Evolutionary conservation across 2,329 filamentous ascomycete genomes (phyloP).

Genomic region (Herpotrichia juniperi): DNA sequence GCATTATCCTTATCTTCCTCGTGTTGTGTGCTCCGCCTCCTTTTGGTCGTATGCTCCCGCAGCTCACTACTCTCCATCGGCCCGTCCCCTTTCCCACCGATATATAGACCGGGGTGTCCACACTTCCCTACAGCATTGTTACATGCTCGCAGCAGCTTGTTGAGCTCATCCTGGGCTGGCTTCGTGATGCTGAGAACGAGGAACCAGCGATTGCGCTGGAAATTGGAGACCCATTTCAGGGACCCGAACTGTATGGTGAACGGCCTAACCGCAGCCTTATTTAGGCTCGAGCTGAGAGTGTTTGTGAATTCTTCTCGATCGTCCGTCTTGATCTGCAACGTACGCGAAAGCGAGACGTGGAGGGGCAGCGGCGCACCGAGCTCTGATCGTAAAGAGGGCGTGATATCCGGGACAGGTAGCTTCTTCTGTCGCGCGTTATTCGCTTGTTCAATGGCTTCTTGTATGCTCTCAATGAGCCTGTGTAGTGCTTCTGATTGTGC

Average conservation of each 20-base stretch:
- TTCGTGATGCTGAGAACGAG: conserved; percentile 71
- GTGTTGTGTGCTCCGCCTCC: conserved; percentile 17
- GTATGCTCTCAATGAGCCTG: conserved; percentile 36
- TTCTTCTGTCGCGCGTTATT: conserved; percentile 28
- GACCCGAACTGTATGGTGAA: conserved; percentile 55
- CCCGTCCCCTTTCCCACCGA: conserved; percentile 36
- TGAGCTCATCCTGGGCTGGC: conserved; percentile 44
- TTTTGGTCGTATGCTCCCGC: conserved; percentile 16
- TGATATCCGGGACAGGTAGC: conserved; percentile 53
- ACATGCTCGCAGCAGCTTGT: conserved; percentile 66
- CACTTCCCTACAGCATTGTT: conserved; percentile 68
- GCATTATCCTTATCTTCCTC: not conserved
- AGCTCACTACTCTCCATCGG: conserved; percentile 27
- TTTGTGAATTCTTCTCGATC: conserved; percentile 72
- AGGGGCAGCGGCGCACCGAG: conserved; percentile 79
- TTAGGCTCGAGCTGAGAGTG: conserved; percentile 54
- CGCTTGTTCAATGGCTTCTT: conserved; percentile 19
- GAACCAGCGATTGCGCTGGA: conserved; percentile 76
- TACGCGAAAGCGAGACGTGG: conserved; percentile 88
- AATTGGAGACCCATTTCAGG: conserved; percentile 71
- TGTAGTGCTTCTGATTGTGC: conserved; percentile 36
- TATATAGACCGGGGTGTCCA: conserved; percentile 75
- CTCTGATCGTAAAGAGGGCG: conserved; percentile 76
- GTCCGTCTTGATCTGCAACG: conserved; percentile 75
- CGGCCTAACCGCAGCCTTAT: conserved; percentile 55